These are phyloP conservation scores for Penicillium paxilli DNA, from an alignment of 495 filamentous ascomycete species.

Conservation along the genomic window DNA sequence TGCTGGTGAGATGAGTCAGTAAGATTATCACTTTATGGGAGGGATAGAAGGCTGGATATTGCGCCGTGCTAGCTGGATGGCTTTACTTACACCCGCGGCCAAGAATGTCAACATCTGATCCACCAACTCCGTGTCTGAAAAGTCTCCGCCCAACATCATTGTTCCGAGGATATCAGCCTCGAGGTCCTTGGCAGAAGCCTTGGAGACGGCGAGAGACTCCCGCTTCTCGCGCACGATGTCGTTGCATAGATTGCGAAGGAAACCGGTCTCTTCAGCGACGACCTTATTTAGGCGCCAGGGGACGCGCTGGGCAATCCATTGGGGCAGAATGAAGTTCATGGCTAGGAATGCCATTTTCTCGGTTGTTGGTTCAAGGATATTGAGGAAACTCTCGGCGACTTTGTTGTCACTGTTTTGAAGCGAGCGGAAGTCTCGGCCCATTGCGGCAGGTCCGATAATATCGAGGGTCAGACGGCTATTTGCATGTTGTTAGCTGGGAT, in stretches of 20 bases:
- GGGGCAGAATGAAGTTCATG: constrained; percentile 47
- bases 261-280: constrained; percentile 52
- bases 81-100: constrained; percentile 41
- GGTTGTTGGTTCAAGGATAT: constrained; percentile 48
- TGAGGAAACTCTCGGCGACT: constrained; percentile 66
- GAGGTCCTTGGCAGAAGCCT: constrained; percentile 53
- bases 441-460: constrained; percentile 80
- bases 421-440: constrained; percentile 77
- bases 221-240: constrained; percentile 68
- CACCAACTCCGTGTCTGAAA: constrained; percentile 51
- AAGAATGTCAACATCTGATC: constrained; percentile 59
- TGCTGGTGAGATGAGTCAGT: constrained; percentile 31
- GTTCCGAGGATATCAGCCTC: constrained; percentile 72
- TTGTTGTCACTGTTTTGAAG: constrained; percentile 62
- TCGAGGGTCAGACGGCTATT: constrained; percentile 73
- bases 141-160: constrained; percentile 54
- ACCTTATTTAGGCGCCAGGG: constrained; percentile 69
- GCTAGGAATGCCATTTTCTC: constrained; percentile 50
- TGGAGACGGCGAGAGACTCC: constrained; percentile 48
- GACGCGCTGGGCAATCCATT: constrained; percentile 49
- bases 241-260: constrained; percentile 62
- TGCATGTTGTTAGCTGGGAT: not conserved
- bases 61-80: not conserved
- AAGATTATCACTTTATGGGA: too few relatives aligned
- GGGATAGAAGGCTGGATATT: not conserved